Evolutionary conservation across 306 rosid genomes (phyloP), one percentile per base, ranked within the genome.

Genomic region (Quercus mongolica): DNA sequence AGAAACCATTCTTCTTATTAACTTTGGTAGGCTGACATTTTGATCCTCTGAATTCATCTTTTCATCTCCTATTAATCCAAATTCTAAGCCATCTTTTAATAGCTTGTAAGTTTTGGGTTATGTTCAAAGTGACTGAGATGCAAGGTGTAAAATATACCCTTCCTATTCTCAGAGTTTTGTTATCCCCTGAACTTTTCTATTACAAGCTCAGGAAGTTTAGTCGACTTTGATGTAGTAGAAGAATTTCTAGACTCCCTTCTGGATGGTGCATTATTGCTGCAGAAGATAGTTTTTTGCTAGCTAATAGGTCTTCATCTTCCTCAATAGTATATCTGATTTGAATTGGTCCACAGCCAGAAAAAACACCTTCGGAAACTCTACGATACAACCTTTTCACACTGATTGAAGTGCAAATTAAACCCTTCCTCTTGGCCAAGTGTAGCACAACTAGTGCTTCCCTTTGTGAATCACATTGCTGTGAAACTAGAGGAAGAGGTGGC

Each of bases 301-400:
- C 71, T 49, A 78, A n/a, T 49, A 44, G 83, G 78, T 41, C 78
- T 73, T 69, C 79, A 20, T 69, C 80, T 79, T 85, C 80, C 62
- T 81, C 63, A 30, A 65, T 61, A 67, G 56, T n/a, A 68, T 28
- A 30, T 15, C 69, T 38, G 76, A 46, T 75, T 79, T 84, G 81
- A 35, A 46, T 67, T 35, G 76, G 82, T 56, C 75, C 74, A 63
- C n/a, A 49, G 26, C 56, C 78, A 82, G 79, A 85, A 4, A 5
- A 3, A 15, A 71, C 69, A 59, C 44, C 54, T 56, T 74, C 35
- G 61, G 79, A 62, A 75, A 41, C 67, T 30, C 77, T 59, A 73
- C 26, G 21, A 86, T 65, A 74, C 65, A 85, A 56, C 55, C 83
- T 41, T 35, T 67, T 78, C 92, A 92, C 19, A 89, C 96, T 44